These are phyloP conservation scores for Chaetomiaceae sp. DNA, from an alignment of 2,329 filamentous ascomycete genomes.

Conservation along the genomic window DNA sequence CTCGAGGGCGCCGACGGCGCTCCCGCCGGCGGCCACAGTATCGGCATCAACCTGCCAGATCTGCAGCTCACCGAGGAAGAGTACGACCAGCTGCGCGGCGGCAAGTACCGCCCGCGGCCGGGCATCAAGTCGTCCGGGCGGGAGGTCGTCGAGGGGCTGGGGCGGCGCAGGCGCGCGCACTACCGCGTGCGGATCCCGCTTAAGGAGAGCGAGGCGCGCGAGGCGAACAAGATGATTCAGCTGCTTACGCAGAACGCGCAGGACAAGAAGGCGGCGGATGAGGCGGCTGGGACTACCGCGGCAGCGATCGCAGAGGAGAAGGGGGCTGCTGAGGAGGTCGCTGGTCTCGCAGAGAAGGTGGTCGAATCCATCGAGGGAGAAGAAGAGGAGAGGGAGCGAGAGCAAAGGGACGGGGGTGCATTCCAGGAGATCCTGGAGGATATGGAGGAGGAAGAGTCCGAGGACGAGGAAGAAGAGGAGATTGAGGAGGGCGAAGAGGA, in stretches of 20 bases:
- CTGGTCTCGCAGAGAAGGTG: neutral
- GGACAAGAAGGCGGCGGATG: slow-evolving; percentile 1
- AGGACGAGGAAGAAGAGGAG: slow-evolving; percentile 16
- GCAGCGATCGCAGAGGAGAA: neutral
- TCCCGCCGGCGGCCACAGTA: slow-evolving; percentile 26
- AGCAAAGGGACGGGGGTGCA: slow-evolving; percentile 5
- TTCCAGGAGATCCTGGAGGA: slow-evolving; percentile 19
- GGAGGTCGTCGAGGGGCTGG: slow-evolving; percentile 21
- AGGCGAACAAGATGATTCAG: slow-evolving; percentile 27
- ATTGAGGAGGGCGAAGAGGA: slow-evolving; percentile 12
- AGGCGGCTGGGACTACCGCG: neutral
- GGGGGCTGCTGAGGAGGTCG: neutral
- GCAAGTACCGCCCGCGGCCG: slow-evolving; percentile 29
- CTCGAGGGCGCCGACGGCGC: slow-evolving; percentile 24
- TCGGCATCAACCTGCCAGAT: slow-evolving; percentile 38
- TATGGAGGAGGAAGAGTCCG: slow-evolving; percentile 19
- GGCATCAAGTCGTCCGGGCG: slow-evolving; percentile 19
- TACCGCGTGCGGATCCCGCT: slow-evolving; percentile 28
- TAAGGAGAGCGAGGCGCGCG: slow-evolving; percentile 25
- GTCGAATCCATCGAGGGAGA: neutral
- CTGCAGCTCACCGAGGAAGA: slow-evolving; percentile 37
- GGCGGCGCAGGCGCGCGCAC: slow-evolving; percentile 22
- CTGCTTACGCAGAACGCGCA: slow-evolving; percentile 17
- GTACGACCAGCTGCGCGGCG: slow-evolving; percentile 33
- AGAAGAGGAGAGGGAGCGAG: slow-evolving; percentile 15